These are phyloP conservation scores for Ceratonia siliqua DNA, from an alignment of 306 rosid genomes.

Conservation along the genomic window DNA sequence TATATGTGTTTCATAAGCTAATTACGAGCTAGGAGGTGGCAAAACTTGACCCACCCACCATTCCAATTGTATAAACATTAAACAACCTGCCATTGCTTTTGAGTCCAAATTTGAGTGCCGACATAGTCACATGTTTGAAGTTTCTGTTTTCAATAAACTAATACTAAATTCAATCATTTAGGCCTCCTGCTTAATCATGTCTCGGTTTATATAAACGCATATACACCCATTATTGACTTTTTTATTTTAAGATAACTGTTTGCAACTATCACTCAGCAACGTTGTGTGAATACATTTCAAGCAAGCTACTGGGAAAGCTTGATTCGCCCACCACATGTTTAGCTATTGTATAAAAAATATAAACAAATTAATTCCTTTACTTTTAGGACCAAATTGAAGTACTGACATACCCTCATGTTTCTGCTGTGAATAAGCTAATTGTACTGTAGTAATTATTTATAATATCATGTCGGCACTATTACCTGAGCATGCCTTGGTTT, in stretches of 20 bases:
- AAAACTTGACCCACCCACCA: conserved; percentile 18
- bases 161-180: neutral
- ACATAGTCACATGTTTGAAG: neutral
- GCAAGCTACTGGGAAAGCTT: neutral
- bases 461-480: neutral
- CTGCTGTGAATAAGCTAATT: neutral
- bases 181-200: neutral
- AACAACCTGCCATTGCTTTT: neutral
- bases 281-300: neutral
- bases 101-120: neutral
- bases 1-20: neutral
- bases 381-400: neutral
- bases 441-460: neutral
- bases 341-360: neutral
- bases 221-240: neutral
- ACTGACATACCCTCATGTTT: neutral
- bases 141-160: neutral
- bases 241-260: neutral
- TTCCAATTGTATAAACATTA: neutral
- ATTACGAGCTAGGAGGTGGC: conserved; percentile 4
- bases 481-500: neutral
- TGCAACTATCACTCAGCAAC: neutral
- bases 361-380: neutral
- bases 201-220: conserved; percentile 11
- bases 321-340: neutral